Base-by-base conservation (phyloP, 1,284 basidiomycete species). In the Pseudozyma sp. region DNA sequence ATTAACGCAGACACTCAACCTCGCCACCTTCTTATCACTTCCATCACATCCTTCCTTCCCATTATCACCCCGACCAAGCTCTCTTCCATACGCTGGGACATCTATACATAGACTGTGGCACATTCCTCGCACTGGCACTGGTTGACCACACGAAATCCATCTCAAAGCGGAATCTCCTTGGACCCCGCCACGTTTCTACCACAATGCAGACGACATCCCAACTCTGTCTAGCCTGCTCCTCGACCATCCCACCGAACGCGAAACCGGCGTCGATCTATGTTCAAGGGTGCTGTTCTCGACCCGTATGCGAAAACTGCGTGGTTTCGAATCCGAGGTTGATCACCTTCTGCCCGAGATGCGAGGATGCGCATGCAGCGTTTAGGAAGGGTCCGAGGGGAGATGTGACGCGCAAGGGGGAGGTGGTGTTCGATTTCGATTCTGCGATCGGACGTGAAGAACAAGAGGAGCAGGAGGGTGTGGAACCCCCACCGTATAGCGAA, bases 271-370 rank as follows among this genome's bases (percentile, higher is more conserved):
- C 57, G 7, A 40, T 69, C 1, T 72, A 67, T 42, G 42, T 67
- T 4, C 75, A 78, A 39, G 69, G 70, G 5, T 78, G 76, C 54
- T 78, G 76, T 31, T 44, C 42, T 0, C 19, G 69, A 13, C 54
- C 52, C 4, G 65, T 78, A 1, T 78, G 76, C 35, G 42, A 37
- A 0, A 57, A 24, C 2, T 78, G 76, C 40, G n/a, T 76, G 16
- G 43, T 31, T 2, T 10, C 16, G 13, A 63, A 68, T 49, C 54
- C 76, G 24, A 48, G 76, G 11, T 46, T 78, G 40, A 56, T 52
- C 16, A 74, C 70, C 13, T 78, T 76, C 44, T 77, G 76, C 49
- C 73, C 73, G 31, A 53, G 67, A n/a, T 78, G 76, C 46, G 74
- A 78, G 45, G 63, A 72, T 53, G 76, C 67, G 1, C 42, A 40